Conservation (phyloP, 2,329 filamentous ascomycete genomes). For the Stemphylium lycopersici region DNA sequence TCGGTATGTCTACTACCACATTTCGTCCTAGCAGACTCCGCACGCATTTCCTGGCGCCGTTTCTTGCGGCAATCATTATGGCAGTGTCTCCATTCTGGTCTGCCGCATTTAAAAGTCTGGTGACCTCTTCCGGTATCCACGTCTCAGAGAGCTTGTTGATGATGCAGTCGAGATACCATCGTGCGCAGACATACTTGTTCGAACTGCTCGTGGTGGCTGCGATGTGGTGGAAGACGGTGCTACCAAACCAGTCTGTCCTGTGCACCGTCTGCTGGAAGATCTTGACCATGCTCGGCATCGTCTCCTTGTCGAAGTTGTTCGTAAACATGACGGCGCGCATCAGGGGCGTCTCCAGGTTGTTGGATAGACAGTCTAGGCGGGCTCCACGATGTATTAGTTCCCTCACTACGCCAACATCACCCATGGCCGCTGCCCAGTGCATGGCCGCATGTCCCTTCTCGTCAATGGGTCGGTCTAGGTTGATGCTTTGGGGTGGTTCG, state of each 20-base stretch:
- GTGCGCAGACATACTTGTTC: constrained; percentile 84
- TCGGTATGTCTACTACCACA: constrained; percentile 81
- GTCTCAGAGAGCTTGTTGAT: constrained; percentile 84
- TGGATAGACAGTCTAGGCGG: constrained; percentile 69
- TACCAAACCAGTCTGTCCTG: constrained; percentile 77
- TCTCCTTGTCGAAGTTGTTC: constrained; percentile 93
- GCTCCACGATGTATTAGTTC: constrained; percentile 84
- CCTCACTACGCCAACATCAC: constrained; percentile 88
- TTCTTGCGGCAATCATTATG: constrained; percentile 83
- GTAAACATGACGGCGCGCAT: constrained; percentile 96
- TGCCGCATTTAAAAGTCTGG: constrained; percentile 78
- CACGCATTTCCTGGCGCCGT: constrained; percentile 80
- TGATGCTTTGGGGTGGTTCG: constrained; percentile 82
- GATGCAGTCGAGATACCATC: constrained; percentile 92
- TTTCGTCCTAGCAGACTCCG: constrained; percentile 73
- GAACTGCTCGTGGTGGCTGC: constrained; percentile 85
- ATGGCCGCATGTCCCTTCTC: constrained; percentile 90
- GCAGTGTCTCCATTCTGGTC: constrained; percentile 92
- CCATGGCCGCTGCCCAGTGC: constrained; percentile 98
- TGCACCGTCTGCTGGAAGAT: constrained; percentile 83
- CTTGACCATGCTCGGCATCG: constrained; percentile 83
- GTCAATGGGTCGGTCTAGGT: constrained; percentile 91
- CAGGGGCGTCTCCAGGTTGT: constrained; percentile 78
- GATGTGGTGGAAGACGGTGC: constrained; percentile 93
- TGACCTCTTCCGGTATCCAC: constrained; percentile 76